Evolutionary conservation across 345 rosid species (phyloP).

Genomic region (Hibiscus trionum): DNA sequence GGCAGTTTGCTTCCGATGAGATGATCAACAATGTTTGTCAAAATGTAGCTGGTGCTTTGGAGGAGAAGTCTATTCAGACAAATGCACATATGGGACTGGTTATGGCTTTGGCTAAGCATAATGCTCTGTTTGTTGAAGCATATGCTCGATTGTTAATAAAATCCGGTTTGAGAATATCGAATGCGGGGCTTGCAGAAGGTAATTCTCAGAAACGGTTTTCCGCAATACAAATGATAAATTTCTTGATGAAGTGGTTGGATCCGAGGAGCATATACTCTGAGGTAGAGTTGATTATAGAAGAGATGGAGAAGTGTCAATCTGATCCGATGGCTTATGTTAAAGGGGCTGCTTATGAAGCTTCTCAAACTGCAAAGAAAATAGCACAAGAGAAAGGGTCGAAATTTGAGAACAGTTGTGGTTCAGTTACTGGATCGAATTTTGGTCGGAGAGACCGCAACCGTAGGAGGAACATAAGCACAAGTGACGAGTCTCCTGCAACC

Average conservation of each 20-base stretch:
- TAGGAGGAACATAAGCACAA: constrained; percentile 22
- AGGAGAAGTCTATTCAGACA: constrained; percentile 62
- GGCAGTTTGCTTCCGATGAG: constrained; percentile 87
- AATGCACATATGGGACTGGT: constrained; percentile 70
- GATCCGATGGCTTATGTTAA: constrained; percentile 86
- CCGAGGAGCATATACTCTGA: constrained; percentile 66
- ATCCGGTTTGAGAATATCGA: constrained; percentile 51
- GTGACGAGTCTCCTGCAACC: constrained; percentile 40
- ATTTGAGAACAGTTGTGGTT: constrained; percentile 48
- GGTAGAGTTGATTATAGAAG: constrained; percentile 56
- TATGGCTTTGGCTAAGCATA: constrained; percentile 82
- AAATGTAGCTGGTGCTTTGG: constrained; percentile 82
- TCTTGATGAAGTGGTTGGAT: constrained; percentile 78
- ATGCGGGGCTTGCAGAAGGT: constrained; percentile 48
- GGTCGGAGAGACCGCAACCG: constrained; percentile 26
- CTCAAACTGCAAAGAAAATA: constrained; percentile 68
- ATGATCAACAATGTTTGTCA: constrained; percentile 89
- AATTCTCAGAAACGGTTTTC: constrained; percentile 82
- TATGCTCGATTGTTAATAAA: constrained; percentile 77
- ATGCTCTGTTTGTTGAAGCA: constrained; percentile 76
- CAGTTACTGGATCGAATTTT: constrained; percentile 65
- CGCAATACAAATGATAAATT: constrained; percentile 86
- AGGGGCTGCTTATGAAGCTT: constrained; percentile 90
- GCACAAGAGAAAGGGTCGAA: constrained; percentile 42
- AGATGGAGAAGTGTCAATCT: constrained; percentile 78